Base-by-base conservation (phyloP, 768 basidiomycete species). In the Glaciozyma antarctica region DNA sequence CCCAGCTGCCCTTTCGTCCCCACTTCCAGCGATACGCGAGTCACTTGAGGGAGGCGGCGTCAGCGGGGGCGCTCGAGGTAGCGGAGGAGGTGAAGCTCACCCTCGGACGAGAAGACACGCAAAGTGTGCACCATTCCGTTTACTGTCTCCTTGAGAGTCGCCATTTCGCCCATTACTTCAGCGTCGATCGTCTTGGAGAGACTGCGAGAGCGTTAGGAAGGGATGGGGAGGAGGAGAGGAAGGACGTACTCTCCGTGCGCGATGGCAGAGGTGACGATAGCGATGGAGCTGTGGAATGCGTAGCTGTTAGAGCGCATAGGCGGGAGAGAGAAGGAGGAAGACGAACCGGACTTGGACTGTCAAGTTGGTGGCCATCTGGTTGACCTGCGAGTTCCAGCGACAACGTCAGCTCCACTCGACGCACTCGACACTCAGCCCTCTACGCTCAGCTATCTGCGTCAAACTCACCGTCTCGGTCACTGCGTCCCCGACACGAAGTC, bases 121-220 rank as follows among this genome's bases (percentile, higher is more conserved):
- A 81, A 75, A 60, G 79, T 76, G 30, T 53, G 38, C n/a, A 71
- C 89, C 91, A 95, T 95, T 22, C 85, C 86, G 73, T 93, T 93
- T 77, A 90, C 80, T 28, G 87, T 87, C 22, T 78, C 77, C 70
- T 79, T 79, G 67, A 80, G 65, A 0, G 77, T 77, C 1, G 77
- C 78, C 76, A 80, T 80, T 70, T 80, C 80, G 43, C 80, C 80
- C 54, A 78, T 76, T 24, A 78, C 80, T 53, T 79, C 76, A 45
- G 79, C 78, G 49, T 79, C 78, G 64, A 80, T 79, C 48, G 75
- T 77, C 66, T 78, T 77, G 32, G 75, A 77, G 28, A 80, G 72
- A 67, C 78, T 77, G 58, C 75, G 76, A 22, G 30, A 5, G 34
- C 5, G 30, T 32, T 15, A 17, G 52, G 24, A 32, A 24, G 16